A percentile compares a stretch with the other conserved stretches of the same genome.
Evolutionary conservation across 345 rosid genomes (phyloP).

Genomic region (Brassica nigra): DNA sequence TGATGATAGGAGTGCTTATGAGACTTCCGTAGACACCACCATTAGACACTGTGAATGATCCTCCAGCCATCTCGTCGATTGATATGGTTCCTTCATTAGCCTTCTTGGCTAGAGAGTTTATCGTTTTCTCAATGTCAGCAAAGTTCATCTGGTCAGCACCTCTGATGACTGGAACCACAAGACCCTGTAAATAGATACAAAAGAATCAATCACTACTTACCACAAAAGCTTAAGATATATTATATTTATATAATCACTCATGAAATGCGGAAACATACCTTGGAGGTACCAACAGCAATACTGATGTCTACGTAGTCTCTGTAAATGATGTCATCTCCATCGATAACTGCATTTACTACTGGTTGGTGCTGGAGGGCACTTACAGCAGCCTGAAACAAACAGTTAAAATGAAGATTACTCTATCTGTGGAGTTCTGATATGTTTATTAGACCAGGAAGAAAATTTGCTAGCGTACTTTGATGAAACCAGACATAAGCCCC

Average conservation of each 20-base stretch:
- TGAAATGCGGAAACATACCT: slow-evolving; percentile 41
- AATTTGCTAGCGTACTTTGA: slow-evolving; percentile 56
- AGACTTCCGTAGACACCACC: slow-evolving; percentile 91
- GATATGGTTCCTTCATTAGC: slow-evolving; percentile 91
- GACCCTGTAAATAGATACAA: slow-evolving; percentile 54
- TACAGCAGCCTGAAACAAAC: slow-evolving; percentile 78
- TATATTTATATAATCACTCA: too few relatives aligned
- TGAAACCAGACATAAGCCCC: slow-evolving; percentile 97
- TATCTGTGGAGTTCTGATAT: neutral
- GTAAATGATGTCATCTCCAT: slow-evolving; percentile 96
- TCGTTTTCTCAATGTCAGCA: slow-evolving; percentile 89
- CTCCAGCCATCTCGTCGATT: slow-evolving; percentile 99
- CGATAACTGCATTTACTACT: slow-evolving; percentile 94
- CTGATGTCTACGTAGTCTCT: slow-evolving; percentile 94
- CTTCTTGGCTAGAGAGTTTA: slow-evolving; percentile 87
- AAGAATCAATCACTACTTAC: slow-evolving; percentile 13
- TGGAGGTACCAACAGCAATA: slow-evolving; percentile 75
- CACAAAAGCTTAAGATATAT: neutral
- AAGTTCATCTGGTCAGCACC: slow-evolving; percentile 74
- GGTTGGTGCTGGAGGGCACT: slow-evolving; percentile 96
- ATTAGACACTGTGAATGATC: slow-evolving; percentile 70
- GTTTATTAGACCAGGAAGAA: neutral
- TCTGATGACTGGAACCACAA: slow-evolving; percentile 89
- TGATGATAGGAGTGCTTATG: slow-evolving; percentile 95
- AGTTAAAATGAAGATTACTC: slow-evolving; percentile 6